phyloP scores from a whole-genome alignment of 2,329 filamentous ascomycete species.

The Sordariomycetes sp. region DNA sequence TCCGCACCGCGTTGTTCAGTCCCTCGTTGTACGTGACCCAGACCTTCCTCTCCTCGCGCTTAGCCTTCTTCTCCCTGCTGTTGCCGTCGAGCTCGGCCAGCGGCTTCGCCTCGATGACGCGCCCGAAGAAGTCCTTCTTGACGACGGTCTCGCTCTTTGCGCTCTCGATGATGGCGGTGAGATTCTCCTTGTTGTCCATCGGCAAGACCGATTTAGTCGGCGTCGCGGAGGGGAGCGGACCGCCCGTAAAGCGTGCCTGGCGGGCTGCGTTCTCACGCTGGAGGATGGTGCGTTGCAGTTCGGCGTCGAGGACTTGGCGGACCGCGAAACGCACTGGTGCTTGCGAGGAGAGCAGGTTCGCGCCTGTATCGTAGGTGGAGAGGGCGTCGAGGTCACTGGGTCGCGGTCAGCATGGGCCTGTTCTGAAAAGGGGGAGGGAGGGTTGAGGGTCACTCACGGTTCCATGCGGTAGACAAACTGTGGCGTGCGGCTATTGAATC shows the following conservation, averaged over 20 bases:
- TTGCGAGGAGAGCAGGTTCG: slow-evolving; percentile 44
- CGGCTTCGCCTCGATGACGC: slow-evolving; percentile 45
- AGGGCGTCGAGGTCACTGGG: slow-evolving; percentile 65
- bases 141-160: slow-evolving; percentile 30
- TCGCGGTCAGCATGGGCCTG: slow-evolving; percentile 6
- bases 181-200: slow-evolving; percentile 30
- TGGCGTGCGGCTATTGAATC: slow-evolving; percentile 45
- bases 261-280: slow-evolving; percentile 57
- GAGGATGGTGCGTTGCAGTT: slow-evolving; percentile 66
- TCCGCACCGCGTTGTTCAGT: slow-evolving; percentile 84
- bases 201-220: slow-evolving; percentile 12
- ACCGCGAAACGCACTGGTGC: slow-evolving; percentile 84
- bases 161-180: slow-evolving; percentile 14
- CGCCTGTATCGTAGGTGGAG: slow-evolving; percentile 61
- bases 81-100: slow-evolving; percentile 32
- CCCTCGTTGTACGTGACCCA: slow-evolving; percentile 91
- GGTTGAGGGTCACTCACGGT: slow-evolving; percentile 52
- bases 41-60: slow-evolving; percentile 48
- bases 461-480: slow-evolving; percentile 92
- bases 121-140: slow-evolving; percentile 81
- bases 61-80: slow-evolving; percentile 18
- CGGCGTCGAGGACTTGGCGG: slow-evolving; percentile 85
- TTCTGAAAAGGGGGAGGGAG: background rate
- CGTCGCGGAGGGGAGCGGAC: slow-evolving; percentile 16
- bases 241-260: slow-evolving; percentile 55